Percentiles rank a stretch among this genome's conserved stretches.
phyloP scores from a whole-genome alignment of 768 basidiomycete genomes.

The Trametes villosa region DNA sequence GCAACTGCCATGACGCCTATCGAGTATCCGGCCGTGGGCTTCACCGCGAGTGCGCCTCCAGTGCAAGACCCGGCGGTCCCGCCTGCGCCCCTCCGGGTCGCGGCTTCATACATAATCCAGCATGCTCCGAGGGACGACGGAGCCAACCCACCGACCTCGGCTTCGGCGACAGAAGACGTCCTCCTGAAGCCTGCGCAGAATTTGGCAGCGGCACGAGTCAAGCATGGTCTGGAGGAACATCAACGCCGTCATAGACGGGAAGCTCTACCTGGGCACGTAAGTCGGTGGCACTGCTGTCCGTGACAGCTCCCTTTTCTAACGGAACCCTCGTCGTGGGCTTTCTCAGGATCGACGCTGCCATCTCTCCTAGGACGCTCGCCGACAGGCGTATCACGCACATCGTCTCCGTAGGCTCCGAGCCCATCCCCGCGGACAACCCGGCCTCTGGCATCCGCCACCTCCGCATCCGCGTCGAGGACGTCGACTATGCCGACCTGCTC shows the following conservation, averaged over 20 bases:
- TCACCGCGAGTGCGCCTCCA: constrained; percentile 15
- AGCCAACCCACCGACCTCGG: constrained; percentile 10
- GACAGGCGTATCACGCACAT: constrained; percentile 82
- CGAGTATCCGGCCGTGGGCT: constrained; percentile 17
- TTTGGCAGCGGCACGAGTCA: constrained; percentile 7
- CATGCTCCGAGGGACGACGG: constrained; percentile 16
- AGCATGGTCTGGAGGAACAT: constrained; percentile 29
- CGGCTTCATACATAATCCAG: constrained; percentile 26
- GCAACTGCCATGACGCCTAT: constrained; percentile 25
- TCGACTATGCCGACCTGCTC: constrained; percentile 59
- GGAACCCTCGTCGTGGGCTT: background rate
- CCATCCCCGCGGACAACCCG: constrained; percentile 70
- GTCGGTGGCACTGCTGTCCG: constrained; percentile 17
- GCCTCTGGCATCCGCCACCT: constrained; percentile 71
- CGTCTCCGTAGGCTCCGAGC: constrained; percentile 74
- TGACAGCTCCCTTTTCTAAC: constrained; percentile 18
- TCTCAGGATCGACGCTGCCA: constrained; percentile 67
- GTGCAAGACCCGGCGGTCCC: constrained; percentile 16
- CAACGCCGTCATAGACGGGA: constrained; percentile 29
- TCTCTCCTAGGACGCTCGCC: constrained; percentile 69
- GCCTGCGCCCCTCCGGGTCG: constrained; percentile 17
- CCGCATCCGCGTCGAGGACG: constrained; percentile 63
- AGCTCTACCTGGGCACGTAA: constrained; percentile 29
- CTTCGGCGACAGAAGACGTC: constrained; percentile 8
- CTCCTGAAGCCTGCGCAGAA: background rate